Percentiles rank a stretch among this genome's conserved stretches.
These are phyloP conservation scores for Tothia fuscella DNA, from an alignment of 2,329 filamentous ascomycete genomes.

Conservation along the genomic window DNA sequence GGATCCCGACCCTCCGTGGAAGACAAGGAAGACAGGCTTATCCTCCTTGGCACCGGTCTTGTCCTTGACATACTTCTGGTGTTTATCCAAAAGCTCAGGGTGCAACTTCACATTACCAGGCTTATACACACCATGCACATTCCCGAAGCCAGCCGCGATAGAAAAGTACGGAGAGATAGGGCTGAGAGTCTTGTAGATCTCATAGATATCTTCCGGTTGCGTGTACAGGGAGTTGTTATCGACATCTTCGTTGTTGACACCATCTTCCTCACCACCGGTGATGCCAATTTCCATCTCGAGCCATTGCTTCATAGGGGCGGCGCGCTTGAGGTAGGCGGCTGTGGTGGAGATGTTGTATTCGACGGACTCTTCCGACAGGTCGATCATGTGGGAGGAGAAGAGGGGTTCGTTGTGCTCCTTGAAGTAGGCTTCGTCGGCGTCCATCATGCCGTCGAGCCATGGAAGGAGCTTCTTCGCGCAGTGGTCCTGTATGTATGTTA, in stretches of 20 bases:
- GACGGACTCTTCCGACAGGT: conserved; percentile 75
- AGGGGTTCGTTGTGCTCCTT: conserved; percentile 85
- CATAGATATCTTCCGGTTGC: conserved; percentile 89
- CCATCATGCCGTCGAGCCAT: conserved; percentile 72
- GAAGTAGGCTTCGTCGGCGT: conserved; percentile 90
- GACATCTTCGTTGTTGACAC: conserved; percentile 96
- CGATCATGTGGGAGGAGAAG: conserved; percentile 97
- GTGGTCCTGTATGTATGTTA: too few relatives aligned
- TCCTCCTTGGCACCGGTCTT: conserved; percentile 58
- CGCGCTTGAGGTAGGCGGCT: conserved; percentile 84
- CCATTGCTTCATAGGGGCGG: conserved; percentile 96
- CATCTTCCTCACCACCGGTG: conserved; percentile 94
- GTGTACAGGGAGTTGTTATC: conserved; percentile 95
- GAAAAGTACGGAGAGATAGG: conserved; percentile 90
- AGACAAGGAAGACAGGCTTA: conserved; percentile 98
- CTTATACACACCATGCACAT: conserved; percentile 99
- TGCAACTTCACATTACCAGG: conserved; percentile 90
- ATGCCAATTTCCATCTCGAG: conserved; percentile 81
- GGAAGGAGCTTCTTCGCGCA: conserved; percentile 99
- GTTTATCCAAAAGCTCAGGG: conserved; percentile 91
- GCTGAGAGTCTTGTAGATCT: conserved; percentile 76
- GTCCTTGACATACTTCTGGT: conserved; percentile 84
- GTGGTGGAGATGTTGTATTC: conserved; percentile 86
- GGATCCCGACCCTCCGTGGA: conserved; percentile 95
- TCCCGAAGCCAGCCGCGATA: conserved; percentile 95